Base-by-base conservation (phyloP, 1,139 yeast species). In the Diutina neorugosa region DNA sequence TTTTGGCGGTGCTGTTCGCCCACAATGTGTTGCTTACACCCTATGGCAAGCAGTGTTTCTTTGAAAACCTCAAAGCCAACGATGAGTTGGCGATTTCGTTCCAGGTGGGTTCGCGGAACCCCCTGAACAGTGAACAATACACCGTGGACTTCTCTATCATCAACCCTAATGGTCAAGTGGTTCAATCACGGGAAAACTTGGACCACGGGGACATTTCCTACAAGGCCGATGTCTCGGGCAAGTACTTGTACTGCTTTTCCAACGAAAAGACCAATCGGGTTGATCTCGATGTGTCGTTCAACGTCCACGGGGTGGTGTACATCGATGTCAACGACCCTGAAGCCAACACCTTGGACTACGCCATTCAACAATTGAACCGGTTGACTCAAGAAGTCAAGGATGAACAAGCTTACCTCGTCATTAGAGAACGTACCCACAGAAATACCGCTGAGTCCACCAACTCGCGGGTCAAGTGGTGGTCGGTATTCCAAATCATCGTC, bases 401-500 rank as follows among this genome's bases (percentile, higher is more conserved):
- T 61, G 98, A 93, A 71, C 94, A 86, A 65, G 81, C 89, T 60
- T 93, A 93, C 71, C 84, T 93, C 63, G 96, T 90, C 52, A 90
- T 93, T 57, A 84, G 98, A 71, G 98, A 93, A 71, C 84, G 98
- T 72, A 87, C 96, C 40, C 98, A 93, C 70, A 86, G 98, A 78
- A 93, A 93, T 72, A 93, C 98, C 18, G 98, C 98, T 7, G 98
- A 93, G 71, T 86, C 96, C 31, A 93, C 98, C 53, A 93, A 93
- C 70, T 85, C 95, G 55, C 83, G 98, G 65, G 98, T 93, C 62
- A 93, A 93, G 71, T 93, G 95, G 90, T 93, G 98, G 98, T 87
- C 96, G 31, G 78, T 88, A 44, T 86, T 91, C 77, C 98, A 93
- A 72, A 76, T 93, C 59, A 63, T 84, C 54, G 91, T 93, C 57